Conservation (phyloP, 768 basidiomycete species). For the Termitomyces sp. region DNA sequence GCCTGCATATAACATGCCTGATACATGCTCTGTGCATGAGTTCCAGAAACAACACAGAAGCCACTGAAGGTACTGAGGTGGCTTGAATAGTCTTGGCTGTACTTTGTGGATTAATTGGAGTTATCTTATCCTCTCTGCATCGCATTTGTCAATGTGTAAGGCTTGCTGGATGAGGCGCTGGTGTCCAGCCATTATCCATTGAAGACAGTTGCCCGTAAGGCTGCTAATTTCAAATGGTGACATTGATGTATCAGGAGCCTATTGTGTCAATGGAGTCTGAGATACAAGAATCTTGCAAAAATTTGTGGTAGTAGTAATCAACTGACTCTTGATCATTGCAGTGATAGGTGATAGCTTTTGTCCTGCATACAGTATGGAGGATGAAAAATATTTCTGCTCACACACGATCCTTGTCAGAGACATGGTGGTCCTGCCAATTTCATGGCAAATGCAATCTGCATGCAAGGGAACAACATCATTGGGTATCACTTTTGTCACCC, state of each 20-base stretch:
- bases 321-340: background rate
- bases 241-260: slow-evolving; percentile 19
- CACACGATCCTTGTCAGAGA: too few relatives aligned
- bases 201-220: slow-evolving; percentile 2
- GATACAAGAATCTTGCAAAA: background rate
- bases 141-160: background rate
- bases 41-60: slow-evolving; percentile 7
- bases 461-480: background rate
- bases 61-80: slow-evolving; percentile 11
- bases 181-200: slow-evolving; percentile 13
- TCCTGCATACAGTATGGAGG: slow-evolving; percentile 23
- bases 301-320: background rate
- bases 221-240: slow-evolving; percentile 17
- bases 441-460: slow-evolving; percentile 12
- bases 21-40: slow-evolving; percentile 1
- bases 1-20: too few relatives aligned
- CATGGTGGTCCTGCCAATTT: too few relatives aligned
- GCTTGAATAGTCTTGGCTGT: slow-evolving; percentile 9
- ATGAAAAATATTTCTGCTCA: slow-evolving; percentile 15
- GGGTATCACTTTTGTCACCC: slow-evolving; percentile 16
- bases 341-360: slow-evolving; percentile 20
- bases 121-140: slow-evolving; percentile 2
- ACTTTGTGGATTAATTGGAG: background rate
- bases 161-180: background rate
- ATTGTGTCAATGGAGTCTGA: too few relatives aligned